Evolutionary conservation across 2,329 filamentous ascomycete species (phyloP).

Genomic region (Talaromyces pinophilus): DNA sequence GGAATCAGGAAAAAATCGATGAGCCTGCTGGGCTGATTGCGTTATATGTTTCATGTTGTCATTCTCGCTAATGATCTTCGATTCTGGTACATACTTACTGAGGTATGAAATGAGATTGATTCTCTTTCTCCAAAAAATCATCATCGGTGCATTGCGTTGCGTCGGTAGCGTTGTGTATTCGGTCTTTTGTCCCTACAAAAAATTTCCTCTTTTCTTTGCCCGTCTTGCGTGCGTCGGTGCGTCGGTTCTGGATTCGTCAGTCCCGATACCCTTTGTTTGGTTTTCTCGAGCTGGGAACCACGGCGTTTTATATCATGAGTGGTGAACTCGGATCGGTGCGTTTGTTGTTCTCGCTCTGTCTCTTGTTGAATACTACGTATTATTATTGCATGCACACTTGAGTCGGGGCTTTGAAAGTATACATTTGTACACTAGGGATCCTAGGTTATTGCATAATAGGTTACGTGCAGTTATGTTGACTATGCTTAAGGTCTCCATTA

Average conservation of each 20-base stretch:
- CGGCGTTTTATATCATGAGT: constrained; percentile 14
- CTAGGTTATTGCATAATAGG: constrained; percentile 5
- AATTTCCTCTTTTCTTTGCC: background rate
- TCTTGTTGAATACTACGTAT: background rate
- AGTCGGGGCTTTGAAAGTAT: background rate
- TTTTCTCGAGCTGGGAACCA: background rate
- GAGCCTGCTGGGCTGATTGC: constrained; percentile 32
- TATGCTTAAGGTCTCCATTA: background rate
- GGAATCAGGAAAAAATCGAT: constrained; percentile 49
- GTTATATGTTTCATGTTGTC: background rate
- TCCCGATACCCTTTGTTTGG: constrained; percentile 11
- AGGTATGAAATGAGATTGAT: background rate
- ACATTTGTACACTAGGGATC: constrained; percentile 17
- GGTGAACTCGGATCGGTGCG: background rate
- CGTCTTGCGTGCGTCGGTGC: constrained; percentile 9
- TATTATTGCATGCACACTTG: constrained; percentile 3
- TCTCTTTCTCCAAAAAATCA: constrained; percentile 14
- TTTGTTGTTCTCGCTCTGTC: background rate
- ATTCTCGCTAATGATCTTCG: constrained; percentile 2
- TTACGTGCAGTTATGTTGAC: background rate
- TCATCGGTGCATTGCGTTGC: constrained; percentile 19
- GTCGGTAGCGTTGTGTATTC: constrained; percentile 10
- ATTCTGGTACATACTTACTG: constrained; percentile 24
- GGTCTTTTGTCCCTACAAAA: background rate
- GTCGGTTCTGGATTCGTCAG: constrained; percentile 1